These are phyloP conservation scores for Ascoidea asiatica DNA, from an alignment of 805 yeast genomes.

Conservation along the genomic window DNA sequence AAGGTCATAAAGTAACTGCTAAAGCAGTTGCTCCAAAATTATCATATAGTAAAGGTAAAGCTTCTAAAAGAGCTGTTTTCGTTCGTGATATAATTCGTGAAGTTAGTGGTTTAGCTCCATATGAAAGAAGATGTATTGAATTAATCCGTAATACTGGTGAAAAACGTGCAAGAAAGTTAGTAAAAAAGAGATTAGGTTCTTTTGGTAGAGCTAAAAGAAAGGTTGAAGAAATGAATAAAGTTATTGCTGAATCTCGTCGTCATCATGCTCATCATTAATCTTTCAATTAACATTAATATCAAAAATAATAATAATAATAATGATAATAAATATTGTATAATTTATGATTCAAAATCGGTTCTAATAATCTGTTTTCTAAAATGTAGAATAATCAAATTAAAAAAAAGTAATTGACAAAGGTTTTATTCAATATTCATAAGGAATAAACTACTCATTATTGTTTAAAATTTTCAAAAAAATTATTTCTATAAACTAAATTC, in stretches of 20 bases:
- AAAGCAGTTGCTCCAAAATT: slow-evolving; percentile 78
- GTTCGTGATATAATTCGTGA: slow-evolving; percentile 94
- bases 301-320: no score
- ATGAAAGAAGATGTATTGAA: slow-evolving; percentile 99
- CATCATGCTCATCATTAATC: slow-evolving; percentile 24
- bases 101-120: slow-evolving; percentile 98
- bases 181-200: slow-evolving; percentile 99
- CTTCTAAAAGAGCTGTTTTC: slow-evolving; percentile 89
- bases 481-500: no score
- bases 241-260: slow-evolving; percentile 96
- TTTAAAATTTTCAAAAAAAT: no score
- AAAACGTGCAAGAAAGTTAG: slow-evolving; percentile 99
- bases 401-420: no score
- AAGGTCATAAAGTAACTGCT: slow-evolving; percentile 93
- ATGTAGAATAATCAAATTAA: no score
- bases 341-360: no score
- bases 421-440: no score
- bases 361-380: no score
- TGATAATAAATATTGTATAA: no score
- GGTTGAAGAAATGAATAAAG: slow-evolving; percentile 95
- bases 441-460: no score
- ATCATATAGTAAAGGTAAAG: slow-evolving; percentile 93
- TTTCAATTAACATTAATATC: no score
- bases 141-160: slow-evolving; percentile 99
- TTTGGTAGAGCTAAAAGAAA: slow-evolving; percentile 99